Base-by-base conservation (phyloP, 2,329 filamentous ascomycete genomes). In the Clonostachys chloroleuca region DNA sequence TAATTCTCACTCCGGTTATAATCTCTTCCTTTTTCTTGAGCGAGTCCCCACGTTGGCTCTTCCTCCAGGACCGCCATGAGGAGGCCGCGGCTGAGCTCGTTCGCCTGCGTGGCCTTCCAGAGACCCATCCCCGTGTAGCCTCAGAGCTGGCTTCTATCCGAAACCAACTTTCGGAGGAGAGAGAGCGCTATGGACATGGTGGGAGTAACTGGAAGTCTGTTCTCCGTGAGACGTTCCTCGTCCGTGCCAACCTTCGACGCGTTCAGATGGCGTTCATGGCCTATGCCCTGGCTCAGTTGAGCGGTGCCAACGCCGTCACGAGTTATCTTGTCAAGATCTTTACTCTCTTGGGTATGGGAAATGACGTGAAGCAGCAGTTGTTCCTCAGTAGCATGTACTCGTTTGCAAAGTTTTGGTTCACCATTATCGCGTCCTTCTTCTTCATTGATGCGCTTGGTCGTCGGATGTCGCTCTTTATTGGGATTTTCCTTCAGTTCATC, bases 391-490 rank as follows among this genome's bases (percentile, higher is more conserved):
- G 62, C 45, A 69, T 75, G 56, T 74, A 74, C 45, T 61, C 59
- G 10, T 54, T 74, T 41, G 58, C 68, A 37, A 75, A 73, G 52
- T 67, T 75, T 46, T 64, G 63, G 44, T 70, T 61, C 49, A 63
- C 61, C 6, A 45, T 74, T 2, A 63, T 68, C 12, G 68, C 69
- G 5, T 64, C 63, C 3, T 67, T 75, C 47, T 68, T 73, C 54
- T 65, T 74, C 48, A 63, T 73, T 18, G 71, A 74, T 44, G 67
- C 65, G 10, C 56, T 75, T 5, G 70, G 72, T 2, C 62, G 68
- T 12, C 59, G 66, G 12, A 61, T 58, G 16, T 64, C 60, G 6
- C 58, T 72, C 1, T 66, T 72, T 20, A 48, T 65, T 2, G 63
- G 63, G 6, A 59, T 59, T n/a, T 52, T 51, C 0, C 50, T 60